A percentile compares a stretch with the other conserved stretches of the same genome.
phyloP scores from a whole-genome alignment of 306 rosid genomes.

The Malus asiatica region DNA sequence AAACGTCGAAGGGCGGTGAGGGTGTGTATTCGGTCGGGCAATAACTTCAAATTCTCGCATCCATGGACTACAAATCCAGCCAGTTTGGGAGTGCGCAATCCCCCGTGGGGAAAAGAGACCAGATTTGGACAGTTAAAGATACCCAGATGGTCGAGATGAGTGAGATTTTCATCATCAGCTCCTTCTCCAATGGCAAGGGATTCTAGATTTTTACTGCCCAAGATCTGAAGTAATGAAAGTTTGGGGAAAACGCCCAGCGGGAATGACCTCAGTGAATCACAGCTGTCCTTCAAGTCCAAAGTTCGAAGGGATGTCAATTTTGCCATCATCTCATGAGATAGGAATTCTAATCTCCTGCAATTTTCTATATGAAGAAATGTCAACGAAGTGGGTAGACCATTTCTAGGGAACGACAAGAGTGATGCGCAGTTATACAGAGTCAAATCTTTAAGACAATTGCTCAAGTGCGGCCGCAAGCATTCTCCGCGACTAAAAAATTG shows the following conservation, averaged over 20 bases:
- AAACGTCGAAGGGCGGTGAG: fast-evolving
- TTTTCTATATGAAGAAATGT: fast-evolving
- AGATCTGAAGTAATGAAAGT: fast-evolving
- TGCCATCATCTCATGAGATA: not conserved
- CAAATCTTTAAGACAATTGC: fast-evolving
- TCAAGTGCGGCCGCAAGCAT: not conserved
- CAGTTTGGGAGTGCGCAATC: constrained; percentile 23
- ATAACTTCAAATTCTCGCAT: not conserved
- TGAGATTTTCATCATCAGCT: not conserved
- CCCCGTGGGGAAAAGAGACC: constrained; percentile 22
- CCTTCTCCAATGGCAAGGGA: constrained; percentile 11
- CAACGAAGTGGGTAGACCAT: not conserved
- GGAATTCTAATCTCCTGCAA: not conserved
- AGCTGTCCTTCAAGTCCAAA: fast-evolving
- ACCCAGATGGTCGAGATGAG: fast-evolving
- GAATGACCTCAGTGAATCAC: not conserved
- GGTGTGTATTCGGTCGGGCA: not conserved
- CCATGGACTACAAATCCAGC: fast-evolving
- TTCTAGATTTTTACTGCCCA: too few species aligned
- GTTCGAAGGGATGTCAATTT: fast-evolving
- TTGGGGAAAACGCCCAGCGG: not conserved
- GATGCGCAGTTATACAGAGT: fast-evolving
- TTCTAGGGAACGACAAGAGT: not conserved
- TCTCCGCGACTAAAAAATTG: not conserved
- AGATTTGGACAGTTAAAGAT: constrained; percentile 25